Evolutionary conservation across 2,329 filamentous ascomycete species (phyloP).

Genomic region (Penicillium janthinellum): DNA sequence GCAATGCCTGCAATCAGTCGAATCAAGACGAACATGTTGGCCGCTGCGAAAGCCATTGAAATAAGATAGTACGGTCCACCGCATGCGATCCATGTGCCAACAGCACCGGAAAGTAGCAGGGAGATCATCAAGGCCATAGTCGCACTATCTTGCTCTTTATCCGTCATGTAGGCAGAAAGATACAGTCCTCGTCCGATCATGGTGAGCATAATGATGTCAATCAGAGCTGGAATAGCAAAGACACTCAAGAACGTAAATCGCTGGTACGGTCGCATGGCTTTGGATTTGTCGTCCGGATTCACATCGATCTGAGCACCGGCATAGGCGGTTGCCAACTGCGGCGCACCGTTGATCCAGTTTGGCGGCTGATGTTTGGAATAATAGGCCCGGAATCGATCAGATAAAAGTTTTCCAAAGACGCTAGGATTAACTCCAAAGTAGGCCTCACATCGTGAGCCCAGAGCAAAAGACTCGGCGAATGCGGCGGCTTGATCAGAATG

Average conservation of each 20-base stretch:
- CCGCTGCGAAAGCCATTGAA: slow-evolving; percentile 58
- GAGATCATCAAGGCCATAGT: slow-evolving; percentile 62
- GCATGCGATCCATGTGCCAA: slow-evolving; percentile 65
- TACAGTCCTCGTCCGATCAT: slow-evolving; percentile 63
- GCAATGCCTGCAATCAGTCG: slow-evolving; percentile 55
- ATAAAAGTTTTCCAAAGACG: slow-evolving; percentile 49
- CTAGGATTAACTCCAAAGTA: slow-evolving; percentile 61
- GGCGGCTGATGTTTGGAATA: slow-evolving; percentile 53
- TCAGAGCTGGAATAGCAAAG: slow-evolving; percentile 63
- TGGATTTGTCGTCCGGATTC: slow-evolving; percentile 49
- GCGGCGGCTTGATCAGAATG: slow-evolving; percentile 65
- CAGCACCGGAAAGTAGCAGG: slow-evolving; percentile 60
- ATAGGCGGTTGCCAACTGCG: slow-evolving; percentile 54
- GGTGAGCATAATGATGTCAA: slow-evolving; percentile 62
- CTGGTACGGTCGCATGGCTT: slow-evolving; percentile 50
- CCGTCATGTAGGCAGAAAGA: slow-evolving; percentile 59
- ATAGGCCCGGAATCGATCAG: slow-evolving; percentile 46
- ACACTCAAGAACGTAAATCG: slow-evolving; percentile 61
- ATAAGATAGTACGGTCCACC: slow-evolving; percentile 65
- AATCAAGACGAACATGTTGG: slow-evolving; percentile 59
- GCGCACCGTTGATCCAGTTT: slow-evolving; percentile 53
- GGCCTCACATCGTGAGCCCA: slow-evolving; percentile 64
- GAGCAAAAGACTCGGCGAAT: slow-evolving; percentile 64
- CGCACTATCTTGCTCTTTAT: slow-evolving; percentile 53
- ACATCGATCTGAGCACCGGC: slow-evolving; percentile 56